These are phyloP conservation scores for Alternaria angustiovoidea DNA, from an alignment of 2,329 filamentous ascomycete genomes.

Conservation along the genomic window DNA sequence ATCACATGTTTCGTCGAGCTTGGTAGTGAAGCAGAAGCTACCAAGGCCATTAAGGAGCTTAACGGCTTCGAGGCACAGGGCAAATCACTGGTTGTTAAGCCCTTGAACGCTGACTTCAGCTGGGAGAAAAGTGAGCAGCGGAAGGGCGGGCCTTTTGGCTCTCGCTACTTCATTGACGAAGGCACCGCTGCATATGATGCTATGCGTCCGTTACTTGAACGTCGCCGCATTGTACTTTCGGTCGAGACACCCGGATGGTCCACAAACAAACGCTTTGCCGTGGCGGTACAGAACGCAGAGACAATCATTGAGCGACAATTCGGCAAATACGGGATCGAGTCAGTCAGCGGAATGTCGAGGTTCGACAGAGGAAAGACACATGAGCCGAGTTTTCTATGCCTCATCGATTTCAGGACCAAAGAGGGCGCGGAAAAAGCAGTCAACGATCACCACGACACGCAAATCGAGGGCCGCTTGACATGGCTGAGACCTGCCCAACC, in stretches of 20 bases:
- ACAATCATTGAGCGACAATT: conserved; percentile 20
- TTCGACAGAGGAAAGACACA: conserved; percentile 17
- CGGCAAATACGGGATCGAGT: conserved; percentile 28
- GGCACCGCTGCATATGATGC: conserved; percentile 17
- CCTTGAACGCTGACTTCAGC: conserved; percentile 15
- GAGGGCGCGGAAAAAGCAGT: conserved; percentile 30
- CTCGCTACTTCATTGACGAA: conserved; percentile 17
- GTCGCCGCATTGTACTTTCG: conserved; percentile 26
- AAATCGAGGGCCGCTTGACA: conserved; percentile 23
- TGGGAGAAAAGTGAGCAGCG: conserved; percentile 11
- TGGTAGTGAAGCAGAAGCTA: conserved; percentile 24
- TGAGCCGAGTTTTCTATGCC: conserved; percentile 23
- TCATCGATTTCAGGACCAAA: conserved; percentile 36
- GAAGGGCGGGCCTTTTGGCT: not conserved
- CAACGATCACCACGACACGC: conserved; percentile 18
- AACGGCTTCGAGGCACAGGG: conserved; percentile 3
- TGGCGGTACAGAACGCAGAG: conserved; percentile 2
- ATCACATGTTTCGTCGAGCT: conserved; percentile 27
- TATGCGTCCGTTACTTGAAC: conserved; percentile 25
- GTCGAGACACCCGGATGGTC: conserved; percentile 34
- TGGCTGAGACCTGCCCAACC: conserved; percentile 9
- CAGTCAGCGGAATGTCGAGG: conserved; percentile 13
- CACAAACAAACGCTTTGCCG: not conserved
- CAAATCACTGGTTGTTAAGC: conserved; percentile 1
- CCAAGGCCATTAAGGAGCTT: conserved; percentile 19